phyloP scores from a whole-genome alignment of 225 moss, liverwort and hornwort species.

The Anthoceros angustus region DNA sequence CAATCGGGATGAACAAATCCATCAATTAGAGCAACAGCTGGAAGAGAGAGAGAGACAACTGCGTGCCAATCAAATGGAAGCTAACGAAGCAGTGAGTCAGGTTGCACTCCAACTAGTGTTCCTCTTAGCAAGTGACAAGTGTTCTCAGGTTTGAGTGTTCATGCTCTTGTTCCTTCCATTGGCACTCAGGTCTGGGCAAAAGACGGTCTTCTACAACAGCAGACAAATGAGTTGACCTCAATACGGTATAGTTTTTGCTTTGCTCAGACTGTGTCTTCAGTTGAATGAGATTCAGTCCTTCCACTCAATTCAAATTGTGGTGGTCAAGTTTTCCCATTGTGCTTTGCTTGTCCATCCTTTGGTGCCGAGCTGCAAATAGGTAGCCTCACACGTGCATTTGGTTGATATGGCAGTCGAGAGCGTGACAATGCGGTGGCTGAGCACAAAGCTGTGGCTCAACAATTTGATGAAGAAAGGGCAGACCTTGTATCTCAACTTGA shows the following conservation, averaged over 20 bases:
- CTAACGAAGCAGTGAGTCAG: conserved; percentile 75
- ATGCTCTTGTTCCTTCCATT: conserved; percentile 23
- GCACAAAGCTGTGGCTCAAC: conserved; percentile 57
- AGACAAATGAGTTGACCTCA: conserved; percentile 60
- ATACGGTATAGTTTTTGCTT: conserved; percentile 78
- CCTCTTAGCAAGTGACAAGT: not conserved
- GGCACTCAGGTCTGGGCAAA: conserved; percentile 72
- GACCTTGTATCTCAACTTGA: conserved; percentile 59
- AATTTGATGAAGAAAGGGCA: conserved; percentile 63
- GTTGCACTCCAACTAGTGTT: not conserved
- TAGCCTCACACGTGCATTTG: too few species aligned
- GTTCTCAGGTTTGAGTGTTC: conserved; percentile 1
- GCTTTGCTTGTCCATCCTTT: too few species aligned
- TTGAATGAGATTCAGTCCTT: too few species aligned
- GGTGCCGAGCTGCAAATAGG: too few species aligned
- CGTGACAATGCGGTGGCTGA: conserved; percentile 57
- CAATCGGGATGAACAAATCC: conserved; percentile 73
- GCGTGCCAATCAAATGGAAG: conserved; percentile 75
- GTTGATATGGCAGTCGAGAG: conserved; percentile 71
- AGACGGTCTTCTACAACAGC: conserved; percentile 74
- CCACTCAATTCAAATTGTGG: too few species aligned
- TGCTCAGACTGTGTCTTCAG: too few species aligned
- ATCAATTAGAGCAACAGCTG: conserved; percentile 60
- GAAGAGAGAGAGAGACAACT: conserved; percentile 83
- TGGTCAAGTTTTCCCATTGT: too few species aligned